Conservation (phyloP, 2,329 filamentous ascomycete species). For the Cordyceps fumosorosea region DNA sequence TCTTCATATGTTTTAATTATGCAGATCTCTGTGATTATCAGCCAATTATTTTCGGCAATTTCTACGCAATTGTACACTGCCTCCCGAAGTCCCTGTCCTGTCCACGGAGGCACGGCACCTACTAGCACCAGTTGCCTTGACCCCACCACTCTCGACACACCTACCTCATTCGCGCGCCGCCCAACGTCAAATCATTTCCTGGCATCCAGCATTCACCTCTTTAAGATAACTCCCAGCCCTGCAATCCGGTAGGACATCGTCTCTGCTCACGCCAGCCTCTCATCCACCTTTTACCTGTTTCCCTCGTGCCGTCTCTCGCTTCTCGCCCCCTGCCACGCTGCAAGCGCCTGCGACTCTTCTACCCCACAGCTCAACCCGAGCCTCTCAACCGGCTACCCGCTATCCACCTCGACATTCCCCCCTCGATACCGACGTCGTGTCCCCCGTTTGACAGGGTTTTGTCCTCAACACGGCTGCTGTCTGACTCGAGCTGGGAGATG, state of each 20-base stretch:
- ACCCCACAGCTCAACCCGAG: conserved; percentile 11
- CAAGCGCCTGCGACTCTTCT: conserved; percentile 9
- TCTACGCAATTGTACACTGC: too few species aligned
- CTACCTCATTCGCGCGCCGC: not conserved
- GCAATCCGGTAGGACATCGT: not conserved
- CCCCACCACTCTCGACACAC: not conserved
- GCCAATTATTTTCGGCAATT: too few species aligned
- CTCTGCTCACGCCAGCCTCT: not conserved
- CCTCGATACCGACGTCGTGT: conserved; percentile 9
- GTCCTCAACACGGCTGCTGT: conserved; percentile 5
- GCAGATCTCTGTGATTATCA: too few species aligned
- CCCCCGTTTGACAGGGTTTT: conserved; percentile 2
- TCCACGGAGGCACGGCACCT: not conserved
- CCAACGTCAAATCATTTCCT: conserved; percentile 10
- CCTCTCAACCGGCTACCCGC: conserved; percentile 3
- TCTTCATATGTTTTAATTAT: too few species aligned
- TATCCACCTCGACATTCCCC: conserved; percentile 8
- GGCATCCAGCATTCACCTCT: not conserved
- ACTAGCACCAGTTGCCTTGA: not conserved
- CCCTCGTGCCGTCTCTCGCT: not conserved
- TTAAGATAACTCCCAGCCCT: not conserved
- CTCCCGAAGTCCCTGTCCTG: too few species aligned
- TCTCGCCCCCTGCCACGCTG: not conserved
- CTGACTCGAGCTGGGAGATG: conserved; percentile 9
- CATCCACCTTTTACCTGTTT: not conserved